These are phyloP conservation scores for Jacaranda copaia DNA, from an alignment of 257 asterid species.

Conservation along the genomic window DNA sequence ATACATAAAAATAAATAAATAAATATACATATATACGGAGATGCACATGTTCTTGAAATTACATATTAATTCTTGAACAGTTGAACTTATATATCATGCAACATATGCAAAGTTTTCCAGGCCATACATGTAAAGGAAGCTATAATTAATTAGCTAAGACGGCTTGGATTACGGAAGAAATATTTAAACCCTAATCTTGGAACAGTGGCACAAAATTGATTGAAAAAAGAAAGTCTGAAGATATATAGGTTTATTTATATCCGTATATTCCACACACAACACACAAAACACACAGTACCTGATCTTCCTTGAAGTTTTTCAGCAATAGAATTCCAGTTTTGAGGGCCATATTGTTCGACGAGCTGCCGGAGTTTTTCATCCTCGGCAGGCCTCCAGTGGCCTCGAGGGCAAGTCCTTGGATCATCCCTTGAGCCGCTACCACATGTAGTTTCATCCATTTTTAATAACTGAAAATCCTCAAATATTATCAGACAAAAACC, in stretches of 20 bases:
- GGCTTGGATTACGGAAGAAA: not conserved
- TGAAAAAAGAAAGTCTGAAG: not conserved
- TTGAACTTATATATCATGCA: not conserved
- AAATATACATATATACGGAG: not conserved
- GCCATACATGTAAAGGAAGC: not conserved
- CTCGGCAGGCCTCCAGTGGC: slow-evolving; percentile 97
- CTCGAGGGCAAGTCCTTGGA: slow-evolving; percentile 74
- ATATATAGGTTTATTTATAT: not conserved
- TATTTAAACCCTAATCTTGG: slow-evolving; percentile 36
- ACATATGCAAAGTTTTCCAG: not conserved
- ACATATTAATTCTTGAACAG: not conserved
- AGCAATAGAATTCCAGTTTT: slow-evolving; percentile 95
- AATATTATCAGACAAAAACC: slow-evolving; percentile 23
- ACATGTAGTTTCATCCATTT: slow-evolving; percentile 55
- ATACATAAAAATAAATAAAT: too few species aligned
- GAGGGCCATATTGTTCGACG: slow-evolving; percentile 87
- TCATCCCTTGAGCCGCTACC: slow-evolving; percentile 57
- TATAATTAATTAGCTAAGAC: not conserved
- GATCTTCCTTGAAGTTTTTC: slow-evolving; percentile 98
- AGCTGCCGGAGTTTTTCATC: slow-evolving; percentile 84
- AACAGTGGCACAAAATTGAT: not conserved
- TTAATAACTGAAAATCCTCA: not conserved
- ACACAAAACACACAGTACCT: slow-evolving; percentile 42
- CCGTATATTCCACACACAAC: not conserved
- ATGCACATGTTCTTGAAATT: not conserved